Base-by-base conservation (phyloP, 441 rosid genomes). In the Cnidoscolus chayamansa region DNA sequence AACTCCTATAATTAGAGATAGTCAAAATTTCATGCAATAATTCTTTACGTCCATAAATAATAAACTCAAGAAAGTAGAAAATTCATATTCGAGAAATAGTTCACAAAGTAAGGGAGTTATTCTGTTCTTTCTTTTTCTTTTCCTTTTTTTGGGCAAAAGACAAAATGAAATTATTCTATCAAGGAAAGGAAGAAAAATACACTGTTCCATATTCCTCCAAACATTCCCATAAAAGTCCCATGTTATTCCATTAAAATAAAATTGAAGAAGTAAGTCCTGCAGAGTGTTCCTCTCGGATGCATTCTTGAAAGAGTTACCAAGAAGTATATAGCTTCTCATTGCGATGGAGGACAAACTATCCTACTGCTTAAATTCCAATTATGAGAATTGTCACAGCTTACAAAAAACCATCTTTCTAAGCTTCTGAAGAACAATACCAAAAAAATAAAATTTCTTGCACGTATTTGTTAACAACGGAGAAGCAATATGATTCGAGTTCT, bases 141-240 rank as follows among this genome's bases (percentile, higher is more conserved):
- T 3, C 30, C 10, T 9, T 11, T n/a, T 10, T 2, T 50, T 8
- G 32, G 51, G 16, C 62, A 53, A 67, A 67, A 67, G 60, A 67
- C 61, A 67, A 55, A 35, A 35, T 35, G 40, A 35, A 35, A 35
- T 25, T 37, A 30, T 37, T 35, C 50, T 12, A 68, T 54, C 71
- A 35, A 15, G 49, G 3, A 67, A 66, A 67, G 17, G 35, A 54
- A 54, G 50, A 68, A n/a, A 68, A 64, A 64, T 43, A 13, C 20
- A 0, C 43, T 61, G 31, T 31, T 31, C 31, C 17, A 31, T 15
- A 58, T 57, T 47, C 51, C 70, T 60, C 31, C 57, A 47, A 61
- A 60, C 51, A 20, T 8, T n/a, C 19, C 31, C 66, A 70, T 60
- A 16, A 3, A 30, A 43, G 15, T 30, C 32, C 66, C 71, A 49